Base-by-base conservation (phyloP, 2,329 filamentous ascomycete species). In the Cladosporium sp. region DNA sequence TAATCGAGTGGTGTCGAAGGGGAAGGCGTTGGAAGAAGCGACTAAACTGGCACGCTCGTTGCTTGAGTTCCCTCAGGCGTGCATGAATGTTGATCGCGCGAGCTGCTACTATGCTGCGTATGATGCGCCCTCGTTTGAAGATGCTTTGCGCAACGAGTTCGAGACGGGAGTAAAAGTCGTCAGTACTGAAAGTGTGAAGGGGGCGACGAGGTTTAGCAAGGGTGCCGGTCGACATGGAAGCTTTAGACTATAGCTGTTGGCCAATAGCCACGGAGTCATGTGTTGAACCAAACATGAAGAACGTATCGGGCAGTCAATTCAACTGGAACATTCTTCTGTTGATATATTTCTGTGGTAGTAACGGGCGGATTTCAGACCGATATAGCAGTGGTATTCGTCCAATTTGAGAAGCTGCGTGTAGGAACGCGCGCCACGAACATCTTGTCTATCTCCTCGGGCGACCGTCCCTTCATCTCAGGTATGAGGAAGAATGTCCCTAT, bases 71-170 rank as follows among this genome's bases (percentile, higher is more conserved):
- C 85, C 85, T 2, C 81, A 86, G 68, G 70, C 72, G 5, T 85
- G 83, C 69, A 81, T 87, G 80, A 84, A 82, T 61, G 74, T 73
- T 2, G 85, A 87, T 70, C 76, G 84, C 3, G 71, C 69, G 3
- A 81, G 77, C 11, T 80, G 78, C 40, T 85, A 86, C 66, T 82
- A 86, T 71, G 78, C 81, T 18, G 79, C 79, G 0, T 86, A 83
- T 66, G 72, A 81, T 10, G 82, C 84, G 0, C 69, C 67, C 0
- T 81, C 79, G 1, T 81, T 86, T 14, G 77, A 83, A 52, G 83
- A 86, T 70, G 85, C 84, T 0, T 65, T 86, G 73, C 72, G 71
- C 40, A 77, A 77, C 67, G 84, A 86, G 69, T 85, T 80, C 70
- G 76, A 80, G 5, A 71, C 78, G 31, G 83, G 82, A 0, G 68